Conservation (phyloP, 768 basidiomycete species). For the Naematelia aurantialba region DNA sequence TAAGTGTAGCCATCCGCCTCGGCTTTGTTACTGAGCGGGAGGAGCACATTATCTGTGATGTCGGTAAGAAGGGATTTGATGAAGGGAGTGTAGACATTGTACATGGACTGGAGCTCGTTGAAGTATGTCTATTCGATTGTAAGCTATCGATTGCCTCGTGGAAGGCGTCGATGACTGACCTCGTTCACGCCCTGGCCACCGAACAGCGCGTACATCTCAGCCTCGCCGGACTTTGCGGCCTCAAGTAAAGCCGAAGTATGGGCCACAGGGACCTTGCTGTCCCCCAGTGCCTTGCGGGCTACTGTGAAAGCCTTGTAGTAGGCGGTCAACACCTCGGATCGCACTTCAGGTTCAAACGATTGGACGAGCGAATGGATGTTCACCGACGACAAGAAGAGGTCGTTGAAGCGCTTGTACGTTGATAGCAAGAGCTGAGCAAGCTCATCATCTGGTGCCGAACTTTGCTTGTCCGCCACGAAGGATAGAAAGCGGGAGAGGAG, state of each 20-base stretch:
- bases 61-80: constrained; percentile 66
- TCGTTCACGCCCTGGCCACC: constrained; percentile 98
- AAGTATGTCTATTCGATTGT: constrained; percentile 66
- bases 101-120: constrained; percentile 84
- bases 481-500: constrained; percentile 78
- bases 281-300: constrained; percentile 59
- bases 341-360: constrained; percentile 67
- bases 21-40: constrained; percentile 64
- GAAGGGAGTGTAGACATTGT: constrained; percentile 86
- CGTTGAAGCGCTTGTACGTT: constrained; percentile 72
- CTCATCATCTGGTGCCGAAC: constrained; percentile 54
- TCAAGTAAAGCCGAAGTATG: constrained; percentile 53
- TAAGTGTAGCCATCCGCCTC: constrained; percentile 56
- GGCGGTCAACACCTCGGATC: constrained; percentile 69
- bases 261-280: constrained; percentile 53
- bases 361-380: constrained; percentile 82
- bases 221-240: constrained; percentile 47
- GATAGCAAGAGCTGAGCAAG: constrained; percentile 61
- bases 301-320: constrained; percentile 74
- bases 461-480: constrained; percentile 64
- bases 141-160: constrained; percentile 8
- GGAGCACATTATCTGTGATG: constrained; percentile 65
- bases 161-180: constrained; percentile 32
- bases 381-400: constrained; percentile 64
- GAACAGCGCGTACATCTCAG: constrained; percentile 78